Evolutionary conservation across 305 asterid genomes (phyloP).

Genomic region (Plantago coronopus): DNA sequence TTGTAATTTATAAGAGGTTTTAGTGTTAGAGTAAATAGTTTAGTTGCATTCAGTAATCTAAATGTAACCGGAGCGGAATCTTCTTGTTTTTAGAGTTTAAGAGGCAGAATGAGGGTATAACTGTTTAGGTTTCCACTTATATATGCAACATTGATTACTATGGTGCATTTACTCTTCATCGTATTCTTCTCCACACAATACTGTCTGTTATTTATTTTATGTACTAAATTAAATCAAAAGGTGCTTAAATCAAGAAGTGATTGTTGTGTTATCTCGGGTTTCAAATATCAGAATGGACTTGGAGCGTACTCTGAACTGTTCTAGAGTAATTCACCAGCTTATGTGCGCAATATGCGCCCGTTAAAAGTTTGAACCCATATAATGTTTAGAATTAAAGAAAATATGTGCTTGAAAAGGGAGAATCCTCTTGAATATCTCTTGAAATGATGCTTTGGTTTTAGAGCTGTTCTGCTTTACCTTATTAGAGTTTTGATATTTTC

Average conservation of each 20-base stretch:
- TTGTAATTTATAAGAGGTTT: no score
- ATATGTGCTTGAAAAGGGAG: not conserved
- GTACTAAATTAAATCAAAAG: not conserved
- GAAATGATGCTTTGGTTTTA: not conserved
- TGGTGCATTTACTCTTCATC: not conserved
- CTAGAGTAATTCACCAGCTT: not conserved
- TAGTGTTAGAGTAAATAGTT: no score
- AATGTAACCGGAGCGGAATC: no score
- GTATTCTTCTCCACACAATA: not conserved
- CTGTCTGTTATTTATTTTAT: not conserved
- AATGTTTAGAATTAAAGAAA: not conserved
- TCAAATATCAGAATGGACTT: no score
- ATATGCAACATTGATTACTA: not conserved
- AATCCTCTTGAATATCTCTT: not conserved
- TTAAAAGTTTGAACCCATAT: no score
- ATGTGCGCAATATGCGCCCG: no score
- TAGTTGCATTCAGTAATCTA: no score
- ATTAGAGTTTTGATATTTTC: constrained; percentile 11
- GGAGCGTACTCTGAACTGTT: not conserved
- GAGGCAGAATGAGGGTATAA: no score
- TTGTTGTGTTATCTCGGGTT: not conserved
- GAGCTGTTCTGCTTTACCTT: not conserved
- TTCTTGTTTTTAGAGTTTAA: no score
- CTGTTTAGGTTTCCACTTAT: no score
- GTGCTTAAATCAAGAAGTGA: no score